Evolutionary conservation across 2,329 filamentous ascomycete genomes (phyloP), one percentile per base, ranked within the genome.

Genomic region (Coccinonectria pachysandricola): DNA sequence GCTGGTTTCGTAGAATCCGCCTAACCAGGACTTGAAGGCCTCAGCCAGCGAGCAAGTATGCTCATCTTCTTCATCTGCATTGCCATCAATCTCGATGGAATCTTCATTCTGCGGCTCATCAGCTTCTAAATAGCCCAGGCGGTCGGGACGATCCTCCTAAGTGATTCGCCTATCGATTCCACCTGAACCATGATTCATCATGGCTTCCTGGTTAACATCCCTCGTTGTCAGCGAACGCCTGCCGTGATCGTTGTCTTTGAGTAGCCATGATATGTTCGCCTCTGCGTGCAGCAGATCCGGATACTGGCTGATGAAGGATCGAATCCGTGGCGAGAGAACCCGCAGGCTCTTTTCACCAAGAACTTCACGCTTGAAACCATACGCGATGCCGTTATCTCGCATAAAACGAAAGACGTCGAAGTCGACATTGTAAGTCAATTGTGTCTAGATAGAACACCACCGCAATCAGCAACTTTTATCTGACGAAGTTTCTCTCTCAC

Each of bases 391-490:
- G 50, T 83, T 74, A 46, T 92, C 83, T 36, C 75, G 66, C 82
- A 92, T 88, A 60, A 78, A 87, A 23, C 75, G 72, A 60, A 92
- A 92, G 15, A 91, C 73, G 46, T 92, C 85, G 48, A 92, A 91
- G 48, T 85, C 75, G 36, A 92, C 71, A 35, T 69, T 54, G 34
- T 68, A 69, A 31, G 59, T 62, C 37, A 71, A 70, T 22, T 67
- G 58, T 5, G 68, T 59, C 67, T 71, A 24, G 7, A 17, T 24
- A 7, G 17, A 19, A n/a, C n/a, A 19, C 9, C 18, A 13, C 2
- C 12, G 21, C 43, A n/a, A n/a, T n/a, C n/a, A n/a, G n/a, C n/a
- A n/a, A n/a, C n/a, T n/a, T n/a, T n/a, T n/a, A n/a, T n/a, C n/a
- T n/a, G n/a, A n/a, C n/a, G n/a, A n/a, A n/a, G n/a, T n/a, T n/a